Evolutionary conservation across 2,329 filamentous ascomycete species (phyloP), one percentile per base, ranked within the genome.

Genomic region (Aspergillus fijiensis): DNA sequence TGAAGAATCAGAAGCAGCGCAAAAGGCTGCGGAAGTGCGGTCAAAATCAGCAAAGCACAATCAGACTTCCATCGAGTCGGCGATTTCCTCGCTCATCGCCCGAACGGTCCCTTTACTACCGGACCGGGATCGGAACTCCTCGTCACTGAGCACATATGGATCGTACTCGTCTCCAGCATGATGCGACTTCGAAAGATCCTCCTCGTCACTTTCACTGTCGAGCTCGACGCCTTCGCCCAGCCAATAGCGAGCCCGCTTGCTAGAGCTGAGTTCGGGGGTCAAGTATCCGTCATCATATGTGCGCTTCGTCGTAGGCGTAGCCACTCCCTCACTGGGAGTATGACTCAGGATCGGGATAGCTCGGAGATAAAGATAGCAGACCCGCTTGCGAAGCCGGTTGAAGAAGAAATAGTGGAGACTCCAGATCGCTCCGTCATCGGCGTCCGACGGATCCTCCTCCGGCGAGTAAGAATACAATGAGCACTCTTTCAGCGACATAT

Each of bases 371-470:
- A 99, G 80, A 74, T 99, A 99, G 62, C 92, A 93, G 19, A 99
- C 94, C 48, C 95, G 87, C 80, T 98, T 98, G 72, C 89, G 85
- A 27, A 88, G 82, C 70, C 94, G 94, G 81, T 96, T 97, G 84
- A 97, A 98, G 76, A 98, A 96, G 81, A 99, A 96, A 77, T 96
- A 97, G 75, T 98, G 93, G 63, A 93, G 84, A 53, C 91, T 92
- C 94, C 94, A 99, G 63, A 99, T 93, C 10, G 93, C 89, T 63
- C 91, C 91, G 71, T 97, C 92, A 63, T 96, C 94, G 61, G 96
- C 93, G 64, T 92, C 92, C 69, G 96, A 96, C 0, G 92, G 92
- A 71, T 96, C 93, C 62, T 93, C 91, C 47, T 92, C 89, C 0
- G 95, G 95, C 55, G 89, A 86, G 78, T 96, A 99, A 58, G 89